Evolutionary conservation across 495 filamentous ascomycete genomes (phyloP), one percentile per base, ranked within the genome.

Genomic region (Daldinia concentrica): DNA sequence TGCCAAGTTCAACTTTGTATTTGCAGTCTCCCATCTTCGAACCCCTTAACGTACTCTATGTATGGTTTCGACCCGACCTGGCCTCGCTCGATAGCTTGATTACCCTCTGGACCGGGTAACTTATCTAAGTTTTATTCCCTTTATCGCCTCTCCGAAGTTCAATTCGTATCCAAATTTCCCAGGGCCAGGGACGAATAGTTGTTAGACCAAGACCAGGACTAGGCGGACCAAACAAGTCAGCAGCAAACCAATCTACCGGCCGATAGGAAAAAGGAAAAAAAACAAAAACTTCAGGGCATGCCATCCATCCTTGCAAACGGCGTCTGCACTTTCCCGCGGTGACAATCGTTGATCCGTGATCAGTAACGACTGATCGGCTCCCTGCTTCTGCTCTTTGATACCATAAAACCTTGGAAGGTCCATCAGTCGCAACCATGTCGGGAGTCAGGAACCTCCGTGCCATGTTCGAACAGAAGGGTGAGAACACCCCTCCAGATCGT

Each of bases 391-490:
- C 27, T 64, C 60, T 58, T 65, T 63, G 52, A 58, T 58, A 36
- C 48, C 22, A 36, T 11, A 61, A 24, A 19, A 41, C 12, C 17
- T 22, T 50, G 12, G 29, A 48, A 29, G 51, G 14, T 43, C 65
- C n/a, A 66, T 48, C 26, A 69, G 57, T 73, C 68, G 73, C 78
- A 68, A 37, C 51, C 73, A 86, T 84, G 83, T 84, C 82, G 68
- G 79, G 78, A 64, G 84, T 85, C 68, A 85, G 77, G 78, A 93
- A 91, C 82, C 87, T 97, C 66, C 88, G 93, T 62, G 94, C 94
- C 73, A 93, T 92, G 85, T 97, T 97, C 77, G 94, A 97, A 84
- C 90, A 87, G 71, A 88, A 87, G 75, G 86, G 85, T 71, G 84
- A 85, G 39, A 79, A 80, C 11, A 89, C 88, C 50, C 88, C 91